Evolutionary conservation across 1,284 basidiomycete genomes (phyloP).

Genomic region (Cerrena zonata): DNA sequence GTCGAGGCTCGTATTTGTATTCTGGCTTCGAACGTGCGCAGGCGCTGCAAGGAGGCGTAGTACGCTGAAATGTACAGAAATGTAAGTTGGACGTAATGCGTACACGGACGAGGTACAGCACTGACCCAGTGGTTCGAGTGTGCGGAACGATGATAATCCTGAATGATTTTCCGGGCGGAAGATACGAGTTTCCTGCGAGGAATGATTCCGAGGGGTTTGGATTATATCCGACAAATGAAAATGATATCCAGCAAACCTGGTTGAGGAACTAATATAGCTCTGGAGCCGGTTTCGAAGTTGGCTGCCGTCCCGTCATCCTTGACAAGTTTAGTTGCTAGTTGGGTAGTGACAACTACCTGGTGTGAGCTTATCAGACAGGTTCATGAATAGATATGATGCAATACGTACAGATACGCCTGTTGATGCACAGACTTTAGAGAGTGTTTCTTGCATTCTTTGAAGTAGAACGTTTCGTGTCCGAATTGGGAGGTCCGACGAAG

Average conservation of each 20-base stretch:
- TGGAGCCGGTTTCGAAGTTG: constrained; percentile 57
- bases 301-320: constrained; percentile 55
- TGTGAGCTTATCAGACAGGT: not conserved
- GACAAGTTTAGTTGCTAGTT: constrained; percentile 62
- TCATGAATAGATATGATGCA: not conserved
- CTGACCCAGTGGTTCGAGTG: constrained; percentile 32
- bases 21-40: constrained; percentile 16
- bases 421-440: constrained; percentile 45
- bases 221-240: no score
- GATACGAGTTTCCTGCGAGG: constrained; percentile 24
- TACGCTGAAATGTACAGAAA: constrained; percentile 21
- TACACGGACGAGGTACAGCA: constrained; percentile 6
- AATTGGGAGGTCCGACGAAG: constrained; percentile 31
- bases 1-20: constrained; percentile 18
- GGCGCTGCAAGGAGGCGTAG: constrained; percentile 32
- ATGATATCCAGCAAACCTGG: constrained; percentile 53
- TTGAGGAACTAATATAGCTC: constrained; percentile 57
- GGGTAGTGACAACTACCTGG: constrained; percentile 61
- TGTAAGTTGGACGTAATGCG: constrained; percentile 14
- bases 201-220: no score
- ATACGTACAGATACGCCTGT: constrained; percentile 45
- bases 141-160: constrained; percentile 33
- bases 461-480: constrained; percentile 39
- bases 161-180: constrained; percentile 31
- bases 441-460: constrained; percentile 45